Conservation (phyloP, 2,329 filamentous ascomycete species). For the Claviceps fusiformis region DNA sequence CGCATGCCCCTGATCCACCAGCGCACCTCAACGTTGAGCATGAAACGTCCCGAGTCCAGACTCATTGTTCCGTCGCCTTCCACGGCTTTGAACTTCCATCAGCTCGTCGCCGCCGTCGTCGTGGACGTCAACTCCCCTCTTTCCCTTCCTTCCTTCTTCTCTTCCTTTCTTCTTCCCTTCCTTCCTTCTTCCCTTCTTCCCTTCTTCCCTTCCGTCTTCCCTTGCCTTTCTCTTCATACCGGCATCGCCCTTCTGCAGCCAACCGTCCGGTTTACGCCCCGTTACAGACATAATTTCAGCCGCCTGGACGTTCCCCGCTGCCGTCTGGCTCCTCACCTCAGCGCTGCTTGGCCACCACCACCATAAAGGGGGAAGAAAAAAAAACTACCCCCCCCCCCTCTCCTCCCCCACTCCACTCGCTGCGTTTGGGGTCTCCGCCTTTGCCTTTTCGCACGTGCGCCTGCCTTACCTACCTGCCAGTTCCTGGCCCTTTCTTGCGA, state of each 20-base stretch:
- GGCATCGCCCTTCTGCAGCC: too few species aligned
- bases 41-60: neutral
- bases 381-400: neutral
- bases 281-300: neutral
- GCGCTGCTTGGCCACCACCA: neutral
- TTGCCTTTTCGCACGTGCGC: conserved; percentile 7
- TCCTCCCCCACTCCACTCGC: neutral
- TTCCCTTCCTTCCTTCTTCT: neutral
- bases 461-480: neutral
- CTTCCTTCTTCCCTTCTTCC: neutral
- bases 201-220: neutral
- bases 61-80: neutral
- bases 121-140: neutral
- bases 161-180: neutral
- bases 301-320: neutral
- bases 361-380: conserved; percentile 1
- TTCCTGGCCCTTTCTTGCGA: conserved; percentile 3
- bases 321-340: neutral
- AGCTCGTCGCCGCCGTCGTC: neutral
- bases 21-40: neutral
- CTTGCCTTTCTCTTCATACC: too few species aligned
- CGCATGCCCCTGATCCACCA: too few species aligned
- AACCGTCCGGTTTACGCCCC: neutral
- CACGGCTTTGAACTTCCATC: conserved; percentile 1
- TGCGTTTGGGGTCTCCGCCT: conserved; percentile 7